Evolutionary conservation across 805 yeast species (phyloP), one percentile per base, ranked within the genome.

Genomic region (Candida rishiriensis): DNA sequence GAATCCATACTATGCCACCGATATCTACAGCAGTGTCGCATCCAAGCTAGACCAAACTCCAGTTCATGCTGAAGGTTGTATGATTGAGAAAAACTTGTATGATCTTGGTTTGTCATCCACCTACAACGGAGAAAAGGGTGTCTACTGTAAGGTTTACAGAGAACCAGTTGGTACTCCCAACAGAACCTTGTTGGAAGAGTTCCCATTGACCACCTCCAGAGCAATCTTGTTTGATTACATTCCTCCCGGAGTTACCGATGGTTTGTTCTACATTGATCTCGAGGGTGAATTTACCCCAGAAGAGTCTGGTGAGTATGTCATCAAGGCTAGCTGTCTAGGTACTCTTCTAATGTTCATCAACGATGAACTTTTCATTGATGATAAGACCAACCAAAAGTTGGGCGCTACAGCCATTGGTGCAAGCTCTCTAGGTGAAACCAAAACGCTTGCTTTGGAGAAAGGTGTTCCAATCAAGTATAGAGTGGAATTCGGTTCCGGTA

Each of bases 311-410:
- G 63, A 60, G n/a, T 72, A 68, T 52, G 63, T 60, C 44, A 59
- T 73, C 47, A 73, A 73, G n/a, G 61, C 66, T 41, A 57, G 68
- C 43, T 52, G 68, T 42, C 26, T 21, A 21, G 78, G 78, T 29
- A 68, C 75, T 34, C 71, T 73, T 12, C 64, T 65, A 50, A 40
- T 73, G 30, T 73, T 65, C 53, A 52, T 73, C 40, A 66, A 73
- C 51, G 76, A 52, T 44, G 58, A 70, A 49, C 60, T 72, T 40
- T 53, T 73, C 36, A 71, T 72, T 40, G 77, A 72, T 56, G 71
- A 73, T 59, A 69, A 67, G 53, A 69, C 73, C 38, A 50, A 61
- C 29, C 77, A 72, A 55, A 57, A 42, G 13, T 50, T 56, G 36
- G 77, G 76, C 4, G 7, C 4, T 28, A 74, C 73, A 21, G 63